Conservation (phyloP, 768 basidiomycete species). For the Termitomyces sp. region DNA sequence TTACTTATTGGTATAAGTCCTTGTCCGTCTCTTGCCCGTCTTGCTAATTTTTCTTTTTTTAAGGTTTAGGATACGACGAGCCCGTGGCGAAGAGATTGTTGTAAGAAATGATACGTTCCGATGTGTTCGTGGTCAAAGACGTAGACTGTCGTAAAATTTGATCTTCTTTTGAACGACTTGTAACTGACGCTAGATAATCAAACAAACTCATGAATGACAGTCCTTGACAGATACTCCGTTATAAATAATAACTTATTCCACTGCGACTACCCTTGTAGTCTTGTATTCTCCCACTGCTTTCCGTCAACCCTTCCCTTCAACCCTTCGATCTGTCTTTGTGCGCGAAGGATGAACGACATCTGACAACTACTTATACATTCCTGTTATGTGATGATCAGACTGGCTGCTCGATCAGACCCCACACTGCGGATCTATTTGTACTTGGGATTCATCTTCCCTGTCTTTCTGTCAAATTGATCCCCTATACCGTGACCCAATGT, state of each 20-base stretch:
- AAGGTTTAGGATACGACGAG: no score
- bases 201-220: no score
- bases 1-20: no score
- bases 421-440: not conserved
- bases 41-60: no score
- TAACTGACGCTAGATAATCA: no score
- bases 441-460: not conserved
- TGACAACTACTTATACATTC: no score
- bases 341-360: not conserved
- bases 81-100: no score
- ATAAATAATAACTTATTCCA: not conserved
- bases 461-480: not conserved
- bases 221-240: not conserved
- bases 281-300: not conserved
- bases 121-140: no score
- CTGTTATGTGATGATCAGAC: no score
- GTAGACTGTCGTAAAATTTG: no score
- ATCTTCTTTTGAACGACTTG: not conserved
- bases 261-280: not conserved
- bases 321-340: not conserved
- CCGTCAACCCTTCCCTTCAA: not conserved
- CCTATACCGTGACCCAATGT: not conserved
- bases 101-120: not conserved
- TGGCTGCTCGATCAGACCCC: not conserved
- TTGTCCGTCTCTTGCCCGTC: no score